Evolutionary conservation across 2,329 filamentous ascomycete species (phyloP), one percentile per base, ranked within the genome.

Genomic region (Grosmannia clavigera): DNA sequence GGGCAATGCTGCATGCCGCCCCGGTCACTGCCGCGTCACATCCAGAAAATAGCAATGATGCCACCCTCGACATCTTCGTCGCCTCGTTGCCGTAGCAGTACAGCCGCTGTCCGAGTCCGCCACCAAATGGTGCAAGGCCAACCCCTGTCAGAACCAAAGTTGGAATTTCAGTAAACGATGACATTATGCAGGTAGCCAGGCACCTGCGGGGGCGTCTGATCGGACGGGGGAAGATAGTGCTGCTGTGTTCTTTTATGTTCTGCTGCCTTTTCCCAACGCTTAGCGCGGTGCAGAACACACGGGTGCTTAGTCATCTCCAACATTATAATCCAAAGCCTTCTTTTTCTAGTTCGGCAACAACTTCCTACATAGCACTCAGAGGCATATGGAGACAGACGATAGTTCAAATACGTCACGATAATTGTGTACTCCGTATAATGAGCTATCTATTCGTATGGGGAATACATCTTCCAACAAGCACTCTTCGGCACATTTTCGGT

Each of bases 91-190:
- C 19, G 43, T n/a, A 46, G 43, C 43, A n/a, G 43, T n/a, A 12
- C 52, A 61, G 53, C 58, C 35, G 53, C 33, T 7, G 25, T 11
- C n/a, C 48, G 7, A 22, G 35, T 22, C 25, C 5, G n/a, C n/a
- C 29, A 19, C 60, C 29, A 16, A 60, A 27, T 7, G 38, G 55
- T 29, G 6, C 14, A 12, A 54, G 51, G 11, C 27, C 64, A 9
- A 53, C 16, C 14, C 63, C 61, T 0, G 55, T 57, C 10, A 63
- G 3, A 12, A 60, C 46, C 27, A 25, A 40, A 0, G 35, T 25
- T 3, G 63, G 63, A 0, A 64, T 48, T 1, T 54, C n/a, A 2
- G 48, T 19, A 35, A 64, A 64, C 14, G 58, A 57, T 0, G 53
- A 33, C 10, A 40, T 33, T 6, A 3, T 12, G 12, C 3, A 3